Base-by-base conservation (phyloP, 1,284 basidiomycete species). In the Ceratobasidium sp. region DNA sequence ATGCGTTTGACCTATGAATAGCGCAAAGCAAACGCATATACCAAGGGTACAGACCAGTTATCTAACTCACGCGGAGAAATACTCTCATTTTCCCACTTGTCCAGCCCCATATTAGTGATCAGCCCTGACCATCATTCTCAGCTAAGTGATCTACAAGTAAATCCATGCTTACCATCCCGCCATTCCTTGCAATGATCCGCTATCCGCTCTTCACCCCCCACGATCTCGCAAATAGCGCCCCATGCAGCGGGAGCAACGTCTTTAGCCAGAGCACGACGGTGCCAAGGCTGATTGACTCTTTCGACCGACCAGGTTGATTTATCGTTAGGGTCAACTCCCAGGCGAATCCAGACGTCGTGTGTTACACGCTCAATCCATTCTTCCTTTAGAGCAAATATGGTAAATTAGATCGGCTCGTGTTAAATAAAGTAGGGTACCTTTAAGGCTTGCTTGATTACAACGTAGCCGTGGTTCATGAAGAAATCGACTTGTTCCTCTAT, bases 261-360 rank as follows among this genome's bases (percentile, higher is more conserved):
- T 42, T 80, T 77, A 3, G 76, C 79, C 9, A 75, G 79, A 20
- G 80, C 80, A 62, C 81, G 81, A 17, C 82, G 77, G 56, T 83
- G 82, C 17, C 82, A 80, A 1, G 83, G 82, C 13, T 82, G 78
- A 74, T 83, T 82, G 44, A 80, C 56, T 71, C 81, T 81, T 74
- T 83, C 82, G n/a, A 80, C 71, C 1, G 54, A 80, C 83, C 83
- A 84, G 10, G 83, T 84, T 12, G 80, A 79, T 79, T 83, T 83
- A 79, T 84, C 83, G 42, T 83, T 48, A 0, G 80, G 79, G 56
- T 84, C 82, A 70, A 78, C 80, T n/a, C 82, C 83, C 6, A 83
- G 79, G 9, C 83, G 80, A 20, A 82, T 80, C 82, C 82, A 83
- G 20, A 83, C 64, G 77, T 82, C 80, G 6, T 76, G 77, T 77